Conservation (phyloP, 176 grass and related monocot genomes). For the Triticum timopheevii region DNA sequence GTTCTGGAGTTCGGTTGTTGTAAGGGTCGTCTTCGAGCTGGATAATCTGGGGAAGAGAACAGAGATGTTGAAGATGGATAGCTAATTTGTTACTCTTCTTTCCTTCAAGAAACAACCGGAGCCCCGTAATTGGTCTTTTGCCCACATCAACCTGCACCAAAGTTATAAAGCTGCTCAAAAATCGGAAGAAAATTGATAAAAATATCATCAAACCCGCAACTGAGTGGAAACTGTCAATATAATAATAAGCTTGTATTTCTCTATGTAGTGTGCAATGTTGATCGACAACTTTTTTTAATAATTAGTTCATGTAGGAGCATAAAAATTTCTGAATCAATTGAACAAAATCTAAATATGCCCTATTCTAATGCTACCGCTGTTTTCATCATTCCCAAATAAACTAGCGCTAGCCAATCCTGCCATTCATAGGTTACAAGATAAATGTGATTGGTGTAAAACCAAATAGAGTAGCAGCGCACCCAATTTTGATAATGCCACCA, state of each 20-base stretch:
- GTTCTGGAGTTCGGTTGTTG: constrained; percentile 41
- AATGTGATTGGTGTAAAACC: neutral
- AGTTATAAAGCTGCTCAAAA: constrained; percentile 7
- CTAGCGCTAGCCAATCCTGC: neutral
- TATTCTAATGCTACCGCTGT: neutral
- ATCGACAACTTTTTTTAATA: neutral
- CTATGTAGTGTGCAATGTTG: neutral
- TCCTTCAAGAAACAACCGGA: constrained; percentile 88
- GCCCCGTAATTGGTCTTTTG: constrained; percentile 77
- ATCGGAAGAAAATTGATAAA: neutral
- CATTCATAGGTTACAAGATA: neutral
- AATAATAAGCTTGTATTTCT: neutral
- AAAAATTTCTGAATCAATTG: neutral
- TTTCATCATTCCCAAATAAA: neutral
- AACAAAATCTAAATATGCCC: neutral
- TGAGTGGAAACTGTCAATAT: neutral
- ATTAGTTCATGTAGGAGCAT: neutral
- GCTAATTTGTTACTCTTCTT: constrained; percentile 92
- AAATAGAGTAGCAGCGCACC: neutral
- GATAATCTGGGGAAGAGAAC: constrained; percentile 84
- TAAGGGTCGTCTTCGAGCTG: constrained; percentile 63
- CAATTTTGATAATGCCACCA: neutral
- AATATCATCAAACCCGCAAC: neutral
- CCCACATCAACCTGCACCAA: constrained; percentile 79
- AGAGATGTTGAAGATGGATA: constrained; percentile 92